These are phyloP conservation scores for Penicillium odoratum DNA, from an alignment of 495 filamentous ascomycete genomes.

Conservation along the genomic window DNA sequence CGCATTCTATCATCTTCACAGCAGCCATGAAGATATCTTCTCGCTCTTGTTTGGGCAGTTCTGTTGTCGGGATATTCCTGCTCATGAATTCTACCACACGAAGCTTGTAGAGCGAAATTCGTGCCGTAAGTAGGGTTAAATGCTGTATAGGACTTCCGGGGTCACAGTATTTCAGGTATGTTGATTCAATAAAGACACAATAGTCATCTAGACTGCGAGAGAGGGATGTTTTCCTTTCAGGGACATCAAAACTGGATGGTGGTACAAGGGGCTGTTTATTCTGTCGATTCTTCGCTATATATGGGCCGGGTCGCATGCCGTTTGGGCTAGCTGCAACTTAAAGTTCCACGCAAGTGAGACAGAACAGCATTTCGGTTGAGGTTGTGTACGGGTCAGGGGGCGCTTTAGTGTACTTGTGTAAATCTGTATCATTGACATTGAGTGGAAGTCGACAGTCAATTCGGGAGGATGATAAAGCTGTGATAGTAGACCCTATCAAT, in stretches of 20 bases:
- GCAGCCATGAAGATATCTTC: conserved; percentile 48
- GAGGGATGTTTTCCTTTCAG: background rate
- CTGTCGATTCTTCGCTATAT: background rate
- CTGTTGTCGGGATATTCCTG: conserved; percentile 5
- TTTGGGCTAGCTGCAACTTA: conserved; percentile 9
- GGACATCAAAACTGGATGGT: background rate
- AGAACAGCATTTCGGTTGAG: conserved; percentile 28
- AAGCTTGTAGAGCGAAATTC: conserved; percentile 47
- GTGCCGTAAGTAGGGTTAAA: conserved; percentile 51
- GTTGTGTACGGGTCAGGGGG: conserved; percentile 19
- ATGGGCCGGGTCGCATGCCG: conserved; percentile 13
- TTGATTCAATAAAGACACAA: conserved; percentile 44
- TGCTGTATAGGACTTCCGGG: conserved; percentile 59
- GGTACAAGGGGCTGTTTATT: background rate
- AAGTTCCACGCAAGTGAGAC: conserved; percentile 38
- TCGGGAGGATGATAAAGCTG: conserved; percentile 44
- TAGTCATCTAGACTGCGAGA: conserved; percentile 37
- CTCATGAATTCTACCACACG: conserved; percentile 22
- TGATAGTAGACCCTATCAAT: conserved; percentile 63
- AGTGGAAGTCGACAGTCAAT: conserved; percentile 33
- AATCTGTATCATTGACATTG: conserved; percentile 41
- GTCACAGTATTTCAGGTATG: conserved; percentile 62
- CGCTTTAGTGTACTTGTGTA: conserved; percentile 27
- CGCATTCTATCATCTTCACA: conserved; percentile 52
- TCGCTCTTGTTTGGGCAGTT: conserved; percentile 30